phyloP scores from a whole-genome alignment of 1,284 basidiomycete species.

The Dichomitus squalens region DNA sequence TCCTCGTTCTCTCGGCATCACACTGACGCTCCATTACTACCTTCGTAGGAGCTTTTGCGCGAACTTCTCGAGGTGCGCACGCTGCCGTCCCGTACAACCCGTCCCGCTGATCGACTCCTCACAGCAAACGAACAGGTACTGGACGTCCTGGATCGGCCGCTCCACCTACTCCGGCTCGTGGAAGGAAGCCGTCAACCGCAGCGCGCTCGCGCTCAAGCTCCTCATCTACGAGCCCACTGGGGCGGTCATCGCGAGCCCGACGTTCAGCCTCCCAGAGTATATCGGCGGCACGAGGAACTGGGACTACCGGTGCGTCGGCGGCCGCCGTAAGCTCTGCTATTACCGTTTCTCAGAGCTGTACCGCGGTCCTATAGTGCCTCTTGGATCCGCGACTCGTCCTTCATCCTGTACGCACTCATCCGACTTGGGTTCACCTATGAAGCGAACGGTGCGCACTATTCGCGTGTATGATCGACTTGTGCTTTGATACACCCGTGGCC shows the following conservation, averaged over 20 bases:
- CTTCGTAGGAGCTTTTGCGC: conserved; percentile 50
- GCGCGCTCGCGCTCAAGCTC: conserved; percentile 85
- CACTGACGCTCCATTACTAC: not conserved
- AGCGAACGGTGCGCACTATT: conserved; percentile 76
- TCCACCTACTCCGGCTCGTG: conserved; percentile 89
- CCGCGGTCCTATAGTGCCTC: conserved; percentile 53
- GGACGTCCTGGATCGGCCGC: conserved; percentile 83
- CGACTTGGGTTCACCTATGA: conserved; percentile 90
- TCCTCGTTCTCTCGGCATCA: not conserved
- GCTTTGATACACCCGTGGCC: not conserved
- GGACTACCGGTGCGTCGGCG: conserved; percentile 66
- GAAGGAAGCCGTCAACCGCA: conserved; percentile 89
- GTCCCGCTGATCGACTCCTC: not conserved
- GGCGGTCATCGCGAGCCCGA: conserved; percentile 90
- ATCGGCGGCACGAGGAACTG: conserved; percentile 89
- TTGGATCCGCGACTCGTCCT: conserved; percentile 90
- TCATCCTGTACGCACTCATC: conserved; percentile 90
- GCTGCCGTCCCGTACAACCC: not conserved
- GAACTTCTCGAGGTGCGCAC: conserved; percentile 51
- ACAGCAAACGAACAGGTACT: conserved; percentile 81
- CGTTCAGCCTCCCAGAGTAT: conserved; percentile 90
- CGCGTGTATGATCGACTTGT: too few relatives aligned
- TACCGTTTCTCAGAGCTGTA: not conserved
- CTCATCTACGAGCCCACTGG: conserved; percentile 86
- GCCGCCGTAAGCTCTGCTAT: not conserved